phyloP scores from a whole-genome alignment of 495 filamentous ascomycete genomes.

The Bathelium albidoporum region DNA sequence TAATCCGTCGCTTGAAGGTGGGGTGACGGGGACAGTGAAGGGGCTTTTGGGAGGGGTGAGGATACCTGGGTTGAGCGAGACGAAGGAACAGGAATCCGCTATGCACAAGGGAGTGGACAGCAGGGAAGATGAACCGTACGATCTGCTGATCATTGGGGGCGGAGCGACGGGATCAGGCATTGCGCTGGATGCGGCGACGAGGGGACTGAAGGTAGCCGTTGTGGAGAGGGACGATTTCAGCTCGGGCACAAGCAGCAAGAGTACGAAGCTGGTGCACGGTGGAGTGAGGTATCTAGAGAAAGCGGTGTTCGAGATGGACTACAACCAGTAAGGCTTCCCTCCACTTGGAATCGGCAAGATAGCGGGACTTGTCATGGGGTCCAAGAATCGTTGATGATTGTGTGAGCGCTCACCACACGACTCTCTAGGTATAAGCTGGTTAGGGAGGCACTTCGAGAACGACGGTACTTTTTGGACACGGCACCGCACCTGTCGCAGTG shows the following conservation, averaged over 20 bases:
- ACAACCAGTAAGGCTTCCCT: conserved; percentile 53
- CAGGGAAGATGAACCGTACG: conserved; percentile 49
- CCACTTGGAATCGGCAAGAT: not conserved
- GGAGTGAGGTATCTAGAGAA: conserved; percentile 96
- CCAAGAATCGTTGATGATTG: not conserved
- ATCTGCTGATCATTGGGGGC: conserved; percentile 82
- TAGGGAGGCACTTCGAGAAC: conserved; percentile 87
- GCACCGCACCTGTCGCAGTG: conserved; percentile 90
- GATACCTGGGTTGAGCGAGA: conserved; percentile 19
- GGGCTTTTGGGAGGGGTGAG: conserved; percentile 17
- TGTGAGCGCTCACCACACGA: not conserved
- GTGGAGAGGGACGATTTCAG: conserved; percentile 96
- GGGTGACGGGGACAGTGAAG: conserved; percentile 11
- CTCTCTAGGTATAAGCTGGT: conserved; percentile 67
- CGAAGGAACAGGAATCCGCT: conserved; percentile 15
- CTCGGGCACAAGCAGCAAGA: conserved; percentile 89
- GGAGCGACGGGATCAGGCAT: conserved; percentile 91
- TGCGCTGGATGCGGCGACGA: conserved; percentile 84
- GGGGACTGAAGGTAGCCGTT: conserved; percentile 84
- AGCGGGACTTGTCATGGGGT: not conserved
- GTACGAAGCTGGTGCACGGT: conserved; percentile 94
- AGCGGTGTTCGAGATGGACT: conserved; percentile 93
- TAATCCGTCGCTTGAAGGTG: conserved; percentile 38
- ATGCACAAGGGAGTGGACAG: conserved; percentile 22
- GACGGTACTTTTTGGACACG: conserved; percentile 91